phyloP scores from a whole-genome alignment of 2,329 filamentous ascomycete species.

The Pseudogymnoascus sp. region DNA sequence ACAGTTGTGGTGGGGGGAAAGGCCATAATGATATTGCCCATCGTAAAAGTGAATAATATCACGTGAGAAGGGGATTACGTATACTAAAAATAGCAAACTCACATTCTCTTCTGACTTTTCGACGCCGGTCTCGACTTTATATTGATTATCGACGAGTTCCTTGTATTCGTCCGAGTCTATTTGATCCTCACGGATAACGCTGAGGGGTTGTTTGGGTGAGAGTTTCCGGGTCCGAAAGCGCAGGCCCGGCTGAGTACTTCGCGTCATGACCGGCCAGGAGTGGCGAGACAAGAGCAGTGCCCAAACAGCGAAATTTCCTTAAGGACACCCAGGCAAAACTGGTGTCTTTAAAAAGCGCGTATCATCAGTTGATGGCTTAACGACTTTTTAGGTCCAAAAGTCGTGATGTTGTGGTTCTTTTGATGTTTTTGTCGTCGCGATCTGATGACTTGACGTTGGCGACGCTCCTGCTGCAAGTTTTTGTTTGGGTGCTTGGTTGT shows the following conservation, averaged over 20 bases:
- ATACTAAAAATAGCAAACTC: slow-evolving; percentile 41
- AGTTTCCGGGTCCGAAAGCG: slow-evolving; percentile 27
- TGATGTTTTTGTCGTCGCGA: slow-evolving; percentile 15
- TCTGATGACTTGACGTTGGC: slow-evolving; percentile 16
- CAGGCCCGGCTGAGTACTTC: slow-evolving; percentile 14
- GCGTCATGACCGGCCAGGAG: slow-evolving; percentile 12
- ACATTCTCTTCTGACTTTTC: slow-evolving; percentile 97
- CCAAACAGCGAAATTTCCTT: slow-evolving; percentile 12
- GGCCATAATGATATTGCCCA: neutral
- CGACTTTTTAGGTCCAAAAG: slow-evolving; percentile 19
- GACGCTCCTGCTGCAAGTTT: slow-evolving; percentile 13
- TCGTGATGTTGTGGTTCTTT: slow-evolving; percentile 22
- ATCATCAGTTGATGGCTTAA: slow-evolving; percentile 26
- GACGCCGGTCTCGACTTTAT: slow-evolving; percentile 88
- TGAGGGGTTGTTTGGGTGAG: slow-evolving; percentile 23
- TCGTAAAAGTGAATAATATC: slow-evolving; percentile 14
- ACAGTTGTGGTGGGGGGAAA: neutral
- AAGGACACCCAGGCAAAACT: slow-evolving; percentile 16
- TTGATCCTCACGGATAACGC: slow-evolving; percentile 77
- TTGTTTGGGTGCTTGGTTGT: slow-evolving; percentile 13
- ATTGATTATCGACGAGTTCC: slow-evolving; percentile 65
- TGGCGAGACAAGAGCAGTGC: neutral
- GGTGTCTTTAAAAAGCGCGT: slow-evolving; percentile 15
- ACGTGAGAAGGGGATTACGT: slow-evolving; percentile 23
- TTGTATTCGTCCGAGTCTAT: slow-evolving; percentile 84